These are phyloP conservation scores for Sabuloglossum arenarium DNA, from an alignment of 495 filamentous ascomycete species.

Conservation along the genomic window DNA sequence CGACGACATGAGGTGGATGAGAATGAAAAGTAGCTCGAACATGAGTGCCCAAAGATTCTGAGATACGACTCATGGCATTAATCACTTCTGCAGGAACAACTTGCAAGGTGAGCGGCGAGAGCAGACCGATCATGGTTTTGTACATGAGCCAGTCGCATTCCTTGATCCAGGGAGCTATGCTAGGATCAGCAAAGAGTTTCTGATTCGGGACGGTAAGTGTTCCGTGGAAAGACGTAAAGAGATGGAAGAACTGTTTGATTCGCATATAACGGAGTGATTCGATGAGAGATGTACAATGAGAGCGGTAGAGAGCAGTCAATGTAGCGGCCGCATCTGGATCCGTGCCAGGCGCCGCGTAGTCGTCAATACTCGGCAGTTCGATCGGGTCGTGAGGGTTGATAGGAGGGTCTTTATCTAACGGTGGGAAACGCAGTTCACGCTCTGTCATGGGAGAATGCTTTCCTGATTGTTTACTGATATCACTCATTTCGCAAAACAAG, in stretches of 20 bases:
- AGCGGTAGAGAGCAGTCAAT: conserved; percentile 67
- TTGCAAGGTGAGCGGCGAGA: conserved; percentile 67
- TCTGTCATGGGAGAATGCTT: background rate
- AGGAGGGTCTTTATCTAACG: background rate
- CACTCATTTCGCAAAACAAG: conserved; percentile 10
- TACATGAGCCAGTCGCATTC: conserved; percentile 92
- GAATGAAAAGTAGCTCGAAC: conserved; percentile 61
- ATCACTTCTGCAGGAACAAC: conserved; percentile 70
- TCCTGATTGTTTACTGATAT: background rate
- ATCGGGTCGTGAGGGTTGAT: conserved; percentile 36
- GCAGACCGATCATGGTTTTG: conserved; percentile 82
- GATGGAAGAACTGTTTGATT: conserved; percentile 80
- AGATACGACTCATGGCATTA: conserved; percentile 66
- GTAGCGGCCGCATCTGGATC: conserved; percentile 69
- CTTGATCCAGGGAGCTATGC: conserved; percentile 77
- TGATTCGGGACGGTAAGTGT: conserved; percentile 94
- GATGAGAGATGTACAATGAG: conserved; percentile 84
- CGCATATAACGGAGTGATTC: conserved; percentile 91
- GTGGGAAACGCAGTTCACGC: background rate
- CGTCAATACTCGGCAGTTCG: conserved; percentile 53
- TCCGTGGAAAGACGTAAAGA: conserved; percentile 90
- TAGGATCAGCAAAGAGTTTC: conserved; percentile 67
- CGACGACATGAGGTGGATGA: conserved; percentile 61
- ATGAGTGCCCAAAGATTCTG: conserved; percentile 53
- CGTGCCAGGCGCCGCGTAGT: conserved; percentile 51